Percentiles rank a stretch among this genome's conserved stretches.
These are phyloP conservation scores for Elsinoe necatrix DNA, from an alignment of 2,329 filamentous ascomycete species.

Conservation along the genomic window DNA sequence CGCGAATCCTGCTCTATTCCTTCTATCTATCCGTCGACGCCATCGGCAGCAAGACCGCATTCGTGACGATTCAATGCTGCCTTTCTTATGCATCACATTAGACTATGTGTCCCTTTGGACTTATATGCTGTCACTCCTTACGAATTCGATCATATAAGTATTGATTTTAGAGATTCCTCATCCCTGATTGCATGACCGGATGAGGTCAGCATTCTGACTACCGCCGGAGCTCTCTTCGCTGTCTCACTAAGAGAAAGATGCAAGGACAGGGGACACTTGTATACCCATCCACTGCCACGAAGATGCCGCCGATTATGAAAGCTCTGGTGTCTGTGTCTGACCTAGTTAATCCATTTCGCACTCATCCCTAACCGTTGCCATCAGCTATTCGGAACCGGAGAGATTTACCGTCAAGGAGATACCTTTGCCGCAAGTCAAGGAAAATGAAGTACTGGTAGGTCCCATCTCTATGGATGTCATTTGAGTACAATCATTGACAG, in stretches of 20 bases:
- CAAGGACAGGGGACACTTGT: background rate
- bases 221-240: too few relatives aligned
- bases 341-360: background rate
- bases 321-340: background rate
- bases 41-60: background rate
- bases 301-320: background rate
- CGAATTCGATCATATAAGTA: too few relatives aligned
- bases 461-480: background rate
- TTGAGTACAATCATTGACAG: background rate
- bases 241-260: background rate
- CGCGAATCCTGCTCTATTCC: background rate
- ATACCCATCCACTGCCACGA: background rate
- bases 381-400: conserved; percentile 8
- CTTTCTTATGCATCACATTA: background rate
- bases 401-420: conserved; percentile 8
- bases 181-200: too few relatives aligned
- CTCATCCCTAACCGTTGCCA: background rate
- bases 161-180: too few relatives aligned
- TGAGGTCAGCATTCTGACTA: too few relatives aligned
- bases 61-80: background rate
- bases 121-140: background rate
- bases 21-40: background rate
- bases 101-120: background rate
- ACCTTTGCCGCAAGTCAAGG: background rate
- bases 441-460: conserved; percentile 10